A percentile compares a stretch with the other conserved stretches of the same genome.
Evolutionary conservation across 805 yeast species (phyloP).

Genomic region (Candida sonorensis): DNA sequence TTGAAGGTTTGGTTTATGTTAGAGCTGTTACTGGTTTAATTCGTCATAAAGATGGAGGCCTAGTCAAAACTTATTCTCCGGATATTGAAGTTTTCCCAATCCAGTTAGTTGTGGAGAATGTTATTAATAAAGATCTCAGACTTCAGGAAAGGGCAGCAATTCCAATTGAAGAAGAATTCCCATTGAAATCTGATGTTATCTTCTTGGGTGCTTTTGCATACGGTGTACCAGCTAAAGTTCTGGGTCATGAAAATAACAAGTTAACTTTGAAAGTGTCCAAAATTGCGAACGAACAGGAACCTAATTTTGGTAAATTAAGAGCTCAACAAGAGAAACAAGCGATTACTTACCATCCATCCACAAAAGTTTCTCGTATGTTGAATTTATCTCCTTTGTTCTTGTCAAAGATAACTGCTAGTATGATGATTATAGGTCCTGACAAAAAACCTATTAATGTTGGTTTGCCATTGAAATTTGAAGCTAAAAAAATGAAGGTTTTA

Average conservation of each 20-base stretch:
- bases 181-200: conserved; percentile 61
- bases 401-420: conserved; percentile 72
- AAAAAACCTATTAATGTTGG: conserved; percentile 65
- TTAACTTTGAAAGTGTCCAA: conserved; percentile 49
- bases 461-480: conserved; percentile 76
- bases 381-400: conserved; percentile 57
- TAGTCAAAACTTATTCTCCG: conserved; percentile 59
- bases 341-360: conserved; percentile 58
- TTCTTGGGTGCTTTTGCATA: conserved; percentile 83
- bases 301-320: conserved; percentile 56
- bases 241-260: conserved; percentile 41
- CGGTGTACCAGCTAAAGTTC: conserved; percentile 69
- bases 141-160: conserved; percentile 64
- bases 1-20: conserved; percentile 62
- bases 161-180: conserved; percentile 79
- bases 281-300: conserved; percentile 44
- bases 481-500: conserved; percentile 70
- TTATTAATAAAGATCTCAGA: conserved; percentile 68
- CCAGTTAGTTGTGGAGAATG: conserved; percentile 71
- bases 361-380: conserved; percentile 53
- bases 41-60: conserved; percentile 67
- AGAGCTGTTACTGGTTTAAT: conserved; percentile 70
- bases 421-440: conserved; percentile 47
- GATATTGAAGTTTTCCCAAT: conserved; percentile 58
- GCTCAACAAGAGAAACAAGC: conserved; percentile 49